A percentile compares a stretch with the other conserved stretches of the same genome.
Evolutionary conservation across 2,329 filamentous ascomycete species (phyloP).

Genomic region (Didymella pinodella): DNA sequence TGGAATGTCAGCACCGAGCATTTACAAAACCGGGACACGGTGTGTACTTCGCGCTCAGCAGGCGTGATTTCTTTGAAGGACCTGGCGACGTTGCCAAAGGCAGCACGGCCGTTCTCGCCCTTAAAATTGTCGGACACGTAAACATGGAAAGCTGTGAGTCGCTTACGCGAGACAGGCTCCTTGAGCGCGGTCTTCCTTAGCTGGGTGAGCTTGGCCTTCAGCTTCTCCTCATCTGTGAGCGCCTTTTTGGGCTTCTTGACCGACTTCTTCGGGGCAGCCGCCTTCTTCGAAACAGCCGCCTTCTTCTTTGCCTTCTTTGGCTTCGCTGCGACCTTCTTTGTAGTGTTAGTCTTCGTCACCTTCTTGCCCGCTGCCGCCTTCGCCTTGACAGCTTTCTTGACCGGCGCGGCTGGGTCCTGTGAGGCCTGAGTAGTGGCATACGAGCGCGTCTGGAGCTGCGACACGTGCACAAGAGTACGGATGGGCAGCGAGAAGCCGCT

Average conservation of each 20-base stretch:
- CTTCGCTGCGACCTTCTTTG: constrained; percentile 33
- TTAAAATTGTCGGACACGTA: constrained; percentile 39
- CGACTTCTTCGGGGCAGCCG: constrained; percentile 36
- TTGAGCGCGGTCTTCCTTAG: constrained; percentile 51
- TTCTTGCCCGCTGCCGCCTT: constrained; percentile 36
- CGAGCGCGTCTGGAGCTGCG: constrained; percentile 30
- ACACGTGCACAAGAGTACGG: constrained; percentile 9
- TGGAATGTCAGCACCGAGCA: constrained; percentile 9
- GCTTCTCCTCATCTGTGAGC: constrained; percentile 42
- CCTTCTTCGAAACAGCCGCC: constrained; percentile 30
- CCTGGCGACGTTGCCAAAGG: constrained; percentile 3
- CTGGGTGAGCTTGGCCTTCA: constrained; percentile 36
- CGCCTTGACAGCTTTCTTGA: constrained; percentile 34
- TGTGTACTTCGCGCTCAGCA: constrained; percentile 47
- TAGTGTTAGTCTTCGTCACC: constrained; percentile 27
- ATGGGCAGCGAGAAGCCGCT: constrained; percentile 16
- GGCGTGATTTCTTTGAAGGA: constrained; percentile 43
- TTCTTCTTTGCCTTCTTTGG: constrained; percentile 39
- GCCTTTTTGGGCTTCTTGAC: constrained; percentile 38
- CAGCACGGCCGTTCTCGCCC: background rate
- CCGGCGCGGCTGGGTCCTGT: constrained; percentile 45
- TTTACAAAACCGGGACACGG: background rate
- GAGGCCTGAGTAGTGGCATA: constrained; percentile 45
- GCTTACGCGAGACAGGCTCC: constrained; percentile 32
- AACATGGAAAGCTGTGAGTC: constrained; percentile 30